Evolutionary conservation across 371 early-diverging fungal genomes (phyloP), one percentile per base, ranked within the genome.

Genomic region (Mortierella sp.): DNA sequence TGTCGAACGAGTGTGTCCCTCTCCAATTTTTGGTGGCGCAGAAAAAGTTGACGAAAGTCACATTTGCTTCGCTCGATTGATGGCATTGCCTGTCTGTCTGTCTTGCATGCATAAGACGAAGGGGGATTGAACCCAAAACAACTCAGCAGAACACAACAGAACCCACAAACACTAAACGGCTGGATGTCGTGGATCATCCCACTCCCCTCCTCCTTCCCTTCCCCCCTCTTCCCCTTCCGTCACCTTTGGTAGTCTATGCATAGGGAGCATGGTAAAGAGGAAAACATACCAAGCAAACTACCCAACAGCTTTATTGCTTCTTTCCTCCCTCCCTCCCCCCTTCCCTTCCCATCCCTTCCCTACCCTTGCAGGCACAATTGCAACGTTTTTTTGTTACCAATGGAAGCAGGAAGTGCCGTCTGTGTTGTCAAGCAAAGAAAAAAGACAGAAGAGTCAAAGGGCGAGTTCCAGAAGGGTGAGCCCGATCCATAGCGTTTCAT

Each of bases 281-380:
- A 40, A 43, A 64, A 64, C 39, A 43, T 39, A 64, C 24, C 41
- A 26, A 41, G 22, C 65, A 64, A 14, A 31, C 29, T 16, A 29
- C 4, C 26, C 45, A n/a, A 37, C 39, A 22, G 55, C 2, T 19
- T 64, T 39, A 24, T 13, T 64, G 24, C 24, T 31, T 34, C 47
- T 64, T 64, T 71, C 47, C 34, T 19, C 47, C 41, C 24, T n/a
- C 64, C 50, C 53, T 73, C 24, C 34, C 40, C 31, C 29, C 52
- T 43, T 58, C 64, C 19, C 41, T 34, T 37, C 50, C 61, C 48
- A 37, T 45, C 37, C 63, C 24, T 66, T 40, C 43, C 44, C 66
- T 55, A 45, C 40, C 68, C 44, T 66, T 66, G 34, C 47, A 29
- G 31, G 16, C 37, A 13, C 26, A 68, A 4, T 39, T 68, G 50